These are phyloP conservation scores for Colletotrichum plurivorum DNA, from an alignment of 2,329 filamentous ascomycete species.

Conservation along the genomic window DNA sequence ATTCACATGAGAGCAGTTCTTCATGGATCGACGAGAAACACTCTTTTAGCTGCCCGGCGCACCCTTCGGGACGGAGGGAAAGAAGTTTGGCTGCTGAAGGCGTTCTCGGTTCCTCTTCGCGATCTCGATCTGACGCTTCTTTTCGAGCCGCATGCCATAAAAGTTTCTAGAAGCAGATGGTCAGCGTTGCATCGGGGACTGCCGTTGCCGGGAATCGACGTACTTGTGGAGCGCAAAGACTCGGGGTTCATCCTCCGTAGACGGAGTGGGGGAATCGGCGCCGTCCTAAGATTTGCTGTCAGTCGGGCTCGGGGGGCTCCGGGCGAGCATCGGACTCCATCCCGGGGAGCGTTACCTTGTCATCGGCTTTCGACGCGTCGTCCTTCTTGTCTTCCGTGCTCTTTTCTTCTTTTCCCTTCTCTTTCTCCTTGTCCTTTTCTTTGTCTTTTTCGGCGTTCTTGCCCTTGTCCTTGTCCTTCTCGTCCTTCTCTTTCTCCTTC, in stretches of 20 bases:
- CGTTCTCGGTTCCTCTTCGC: constrained; percentile 87
- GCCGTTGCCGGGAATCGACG: background rate
- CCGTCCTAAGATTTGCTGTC: constrained; percentile 62
- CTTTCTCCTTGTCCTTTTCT: constrained; percentile 58
- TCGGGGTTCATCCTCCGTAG: constrained; percentile 77
- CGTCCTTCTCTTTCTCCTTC: constrained; percentile 76
- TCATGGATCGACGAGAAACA: background rate
- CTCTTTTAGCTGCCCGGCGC: constrained; percentile 53
- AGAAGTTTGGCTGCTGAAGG: constrained; percentile 81
- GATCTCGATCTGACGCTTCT: constrained; percentile 82
- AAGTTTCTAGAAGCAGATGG: constrained; percentile 72
- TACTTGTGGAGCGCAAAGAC: constrained; percentile 72
- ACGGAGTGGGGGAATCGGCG: constrained; percentile 49
- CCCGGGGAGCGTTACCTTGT: constrained; percentile 45
- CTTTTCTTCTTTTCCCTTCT: constrained; percentile 53
- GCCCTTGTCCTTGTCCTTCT: constrained; percentile 65
- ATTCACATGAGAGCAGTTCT: too few relatives aligned
- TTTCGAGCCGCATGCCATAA: constrained; percentile 86
- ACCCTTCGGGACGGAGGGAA: constrained; percentile 86
- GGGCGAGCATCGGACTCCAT: background rate
- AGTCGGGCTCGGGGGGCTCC: background rate
- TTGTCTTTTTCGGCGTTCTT: constrained; percentile 62
- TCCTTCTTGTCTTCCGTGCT: constrained; percentile 55
- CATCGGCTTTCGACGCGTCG: constrained; percentile 4
- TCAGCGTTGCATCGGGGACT: constrained; percentile 2